These are phyloP conservation scores for Penicillium chermesinum DNA, from an alignment of 495 filamentous ascomycete genomes.

Conservation along the genomic window DNA sequence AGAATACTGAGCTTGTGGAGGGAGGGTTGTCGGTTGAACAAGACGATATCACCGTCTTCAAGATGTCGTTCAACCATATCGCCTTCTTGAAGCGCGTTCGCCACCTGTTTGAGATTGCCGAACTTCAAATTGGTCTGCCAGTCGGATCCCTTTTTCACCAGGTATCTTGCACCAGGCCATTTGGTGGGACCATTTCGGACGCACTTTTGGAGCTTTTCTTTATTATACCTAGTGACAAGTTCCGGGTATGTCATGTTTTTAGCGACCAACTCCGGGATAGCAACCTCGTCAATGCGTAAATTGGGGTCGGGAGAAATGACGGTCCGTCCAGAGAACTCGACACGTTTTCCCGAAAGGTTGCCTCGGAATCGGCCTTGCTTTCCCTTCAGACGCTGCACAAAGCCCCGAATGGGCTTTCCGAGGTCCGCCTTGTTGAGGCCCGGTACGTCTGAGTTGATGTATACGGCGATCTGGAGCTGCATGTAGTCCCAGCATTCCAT, in stretches of 20 bases:
- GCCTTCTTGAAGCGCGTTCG: slow-evolving; percentile 68
- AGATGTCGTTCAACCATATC: slow-evolving; percentile 93
- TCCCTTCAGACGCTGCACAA: slow-evolving; percentile 91
- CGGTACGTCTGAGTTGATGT: slow-evolving; percentile 96
- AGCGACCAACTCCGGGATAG: slow-evolving; percentile 81
- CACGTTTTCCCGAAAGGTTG: slow-evolving; percentile 95
- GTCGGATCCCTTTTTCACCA: slow-evolving; percentile 65
- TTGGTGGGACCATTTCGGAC: slow-evolving; percentile 66
- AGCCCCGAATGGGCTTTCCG: slow-evolving; percentile 80
- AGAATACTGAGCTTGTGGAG: slow-evolving; percentile 98
- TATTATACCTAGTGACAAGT: slow-evolving; percentile 74
- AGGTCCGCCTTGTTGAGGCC: slow-evolving; percentile 71
- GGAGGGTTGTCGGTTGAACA: slow-evolving; percentile 97
- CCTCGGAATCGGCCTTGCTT: slow-evolving; percentile 97
- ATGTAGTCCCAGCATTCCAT: slow-evolving; percentile 99
- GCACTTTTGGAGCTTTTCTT: slow-evolving; percentile 67
- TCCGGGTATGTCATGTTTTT: slow-evolving; percentile 95
- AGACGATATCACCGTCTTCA: slow-evolving; percentile 91
- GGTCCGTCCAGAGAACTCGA: slow-evolving; percentile 95
- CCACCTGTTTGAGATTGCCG: slow-evolving; percentile 59
- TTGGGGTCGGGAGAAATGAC: slow-evolving; percentile 98
- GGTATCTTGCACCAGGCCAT: slow-evolving; percentile 82
- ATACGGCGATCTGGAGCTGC: slow-evolving; percentile 90
- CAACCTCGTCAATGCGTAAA: slow-evolving; percentile 87
- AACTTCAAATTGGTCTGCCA: slow-evolving; percentile 72